phyloP scores from a whole-genome alignment of 805 yeast species.

The Spathaspora arborariae region DNA sequence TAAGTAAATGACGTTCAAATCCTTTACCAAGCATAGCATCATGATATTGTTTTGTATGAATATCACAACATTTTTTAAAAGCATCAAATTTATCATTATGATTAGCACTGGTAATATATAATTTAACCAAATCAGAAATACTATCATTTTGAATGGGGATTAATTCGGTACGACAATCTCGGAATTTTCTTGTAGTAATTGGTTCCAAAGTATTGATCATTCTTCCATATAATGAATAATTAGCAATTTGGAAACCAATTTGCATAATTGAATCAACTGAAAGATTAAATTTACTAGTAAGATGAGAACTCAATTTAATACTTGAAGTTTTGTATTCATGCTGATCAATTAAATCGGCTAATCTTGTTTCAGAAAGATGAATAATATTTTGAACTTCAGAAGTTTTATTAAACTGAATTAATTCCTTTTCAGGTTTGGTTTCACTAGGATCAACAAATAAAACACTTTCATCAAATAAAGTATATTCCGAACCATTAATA shows the following conservation, averaged over 20 bases:
- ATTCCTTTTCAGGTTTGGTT: conserved; percentile 31
- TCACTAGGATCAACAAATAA: conserved; percentile 36
- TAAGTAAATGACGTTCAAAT: conserved; percentile 68
- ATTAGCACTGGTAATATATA: conserved; percentile 56
- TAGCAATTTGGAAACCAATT: conserved; percentile 48
- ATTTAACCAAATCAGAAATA: conserved; percentile 51
- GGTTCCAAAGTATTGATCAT: conserved; percentile 50
- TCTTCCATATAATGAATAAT: conserved; percentile 54
- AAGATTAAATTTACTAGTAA: conserved; percentile 37
- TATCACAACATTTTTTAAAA: conserved; percentile 48
- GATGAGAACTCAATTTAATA: conserved; percentile 31
- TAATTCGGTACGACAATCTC: conserved; percentile 67
- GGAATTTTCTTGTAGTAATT: conserved; percentile 63
- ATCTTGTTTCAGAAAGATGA: conserved; percentile 54
- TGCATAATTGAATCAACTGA: conserved; percentile 52
- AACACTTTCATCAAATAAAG: conserved; percentile 43
- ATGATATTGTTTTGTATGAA: conserved; percentile 46
- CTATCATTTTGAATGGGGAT: conserved; percentile 59
- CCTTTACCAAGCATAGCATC: conserved; percentile 61
- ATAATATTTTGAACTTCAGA: conserved; percentile 46
- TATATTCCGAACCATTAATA: conserved; percentile 54
- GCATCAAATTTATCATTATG: conserved; percentile 45
- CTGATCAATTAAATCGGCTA: conserved; percentile 55
- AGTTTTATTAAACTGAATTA: conserved; percentile 35
- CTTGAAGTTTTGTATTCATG: conserved; percentile 48